A percentile compares a stretch with the other conserved stretches of the same genome.
phyloP scores from a whole-genome alignment of 345 rosid genomes.

The Erodium maritimum region DNA sequence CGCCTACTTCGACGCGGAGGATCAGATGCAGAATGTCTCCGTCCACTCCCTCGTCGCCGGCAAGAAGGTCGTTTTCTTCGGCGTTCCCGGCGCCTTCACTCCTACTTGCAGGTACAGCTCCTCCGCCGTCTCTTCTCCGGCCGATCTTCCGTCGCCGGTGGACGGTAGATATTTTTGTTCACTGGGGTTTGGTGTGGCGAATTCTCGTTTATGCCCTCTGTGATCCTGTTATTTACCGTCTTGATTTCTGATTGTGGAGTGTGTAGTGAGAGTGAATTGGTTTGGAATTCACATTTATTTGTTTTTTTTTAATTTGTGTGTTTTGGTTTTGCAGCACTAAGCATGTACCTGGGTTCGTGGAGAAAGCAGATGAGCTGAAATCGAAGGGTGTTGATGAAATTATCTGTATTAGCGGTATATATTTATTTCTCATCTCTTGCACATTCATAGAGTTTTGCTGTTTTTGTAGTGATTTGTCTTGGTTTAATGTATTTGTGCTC shows the following conservation, averaged over 20 bases:
- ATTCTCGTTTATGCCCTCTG: no score
- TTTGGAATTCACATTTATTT: neutral
- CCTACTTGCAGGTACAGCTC: constrained; percentile 84
- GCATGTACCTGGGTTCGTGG: constrained; percentile 95
- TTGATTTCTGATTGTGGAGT: no score
- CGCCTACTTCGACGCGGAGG: constrained; percentile 78
- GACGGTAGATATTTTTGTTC: neutral
- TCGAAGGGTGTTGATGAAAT: constrained; percentile 76
- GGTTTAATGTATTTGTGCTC: no score
- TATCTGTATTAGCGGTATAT: constrained; percentile 69
- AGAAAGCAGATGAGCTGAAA: constrained; percentile 71
- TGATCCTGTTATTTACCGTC: no score
- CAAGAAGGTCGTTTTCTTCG: constrained; percentile 71
- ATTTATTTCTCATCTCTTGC: neutral
- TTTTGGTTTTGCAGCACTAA: constrained; percentile 38
- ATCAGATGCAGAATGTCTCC: constrained; percentile 64
- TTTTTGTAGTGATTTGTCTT: neutral
- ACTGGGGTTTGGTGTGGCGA: neutral
- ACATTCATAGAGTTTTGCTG: neutral
- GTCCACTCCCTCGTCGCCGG: constrained; percentile 78
- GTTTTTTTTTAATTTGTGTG: neutral
- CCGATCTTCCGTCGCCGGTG: neutral
- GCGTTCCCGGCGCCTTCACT: constrained; percentile 98
- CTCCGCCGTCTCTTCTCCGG: neutral
- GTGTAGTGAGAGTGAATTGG: no score